Conservation (phyloP, 352 stramenopile genomes). For the Phytopythium boreale region DNA sequence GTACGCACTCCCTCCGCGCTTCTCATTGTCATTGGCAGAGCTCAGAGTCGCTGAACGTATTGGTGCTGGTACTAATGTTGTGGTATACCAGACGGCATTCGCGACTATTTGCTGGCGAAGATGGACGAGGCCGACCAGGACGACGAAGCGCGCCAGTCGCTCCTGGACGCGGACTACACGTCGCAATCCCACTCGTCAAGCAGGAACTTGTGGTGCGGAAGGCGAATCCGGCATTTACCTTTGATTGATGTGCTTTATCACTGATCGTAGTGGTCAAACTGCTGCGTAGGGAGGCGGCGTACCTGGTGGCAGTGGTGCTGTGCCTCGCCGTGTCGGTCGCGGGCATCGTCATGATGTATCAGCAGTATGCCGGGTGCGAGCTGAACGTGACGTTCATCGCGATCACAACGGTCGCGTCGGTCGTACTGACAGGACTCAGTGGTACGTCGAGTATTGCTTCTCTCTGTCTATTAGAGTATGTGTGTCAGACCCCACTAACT, state of each 20-base stretch:
- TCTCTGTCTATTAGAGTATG: neutral
- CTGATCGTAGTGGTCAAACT: neutral
- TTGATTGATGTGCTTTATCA: neutral
- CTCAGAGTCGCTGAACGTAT: neutral
- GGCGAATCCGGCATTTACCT: neutral
- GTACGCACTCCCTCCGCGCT: conserved; percentile 17
- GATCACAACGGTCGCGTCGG: conserved; percentile 42
- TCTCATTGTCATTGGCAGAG: neutral
- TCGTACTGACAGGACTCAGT: conserved; percentile 50
- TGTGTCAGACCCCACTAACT: conserved; percentile 6
- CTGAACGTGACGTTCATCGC: conserved; percentile 61
- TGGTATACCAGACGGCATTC: conserved; percentile 45
- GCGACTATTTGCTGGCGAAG: conserved; percentile 64
- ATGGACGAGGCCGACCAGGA: conserved; percentile 63
- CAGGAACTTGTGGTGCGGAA: conserved; percentile 3
- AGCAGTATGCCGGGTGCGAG: conserved; percentile 42
- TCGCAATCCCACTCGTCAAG: conserved; percentile 4
- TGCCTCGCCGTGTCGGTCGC: conserved; percentile 27
- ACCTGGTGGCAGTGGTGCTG: conserved; percentile 43
- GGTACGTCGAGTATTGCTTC: conserved; percentile 18
- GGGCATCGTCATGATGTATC: conserved; percentile 53
- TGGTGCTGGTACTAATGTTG: neutral
- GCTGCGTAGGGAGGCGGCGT: conserved; percentile 44
- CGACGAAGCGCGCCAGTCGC: conserved; percentile 41
- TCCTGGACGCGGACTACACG: conserved; percentile 25